Evolutionary conservation across 1,139 yeast species (phyloP).

Genomic region (Waltiozyma sp.): DNA sequence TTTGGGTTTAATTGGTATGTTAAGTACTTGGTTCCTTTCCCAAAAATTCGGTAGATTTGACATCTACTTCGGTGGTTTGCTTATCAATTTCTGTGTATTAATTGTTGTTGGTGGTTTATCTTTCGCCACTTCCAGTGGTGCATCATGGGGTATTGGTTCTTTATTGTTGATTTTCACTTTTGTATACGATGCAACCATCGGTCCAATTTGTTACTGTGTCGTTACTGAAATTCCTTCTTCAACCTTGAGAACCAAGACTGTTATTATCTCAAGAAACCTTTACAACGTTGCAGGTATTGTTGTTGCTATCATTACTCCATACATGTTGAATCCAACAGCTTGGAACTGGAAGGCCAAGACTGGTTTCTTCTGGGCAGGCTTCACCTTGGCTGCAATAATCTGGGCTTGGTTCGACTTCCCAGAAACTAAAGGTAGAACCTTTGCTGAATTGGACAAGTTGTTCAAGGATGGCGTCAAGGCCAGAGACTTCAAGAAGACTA

Average conservation of each 20-base stretch:
- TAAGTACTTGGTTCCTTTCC: constrained; percentile 21
- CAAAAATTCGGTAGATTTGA: constrained; percentile 22
- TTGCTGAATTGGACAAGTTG: constrained; percentile 29
- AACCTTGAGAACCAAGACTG: constrained; percentile 28
- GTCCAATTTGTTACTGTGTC: constrained; percentile 30
- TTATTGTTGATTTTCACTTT: constrained; percentile 26
- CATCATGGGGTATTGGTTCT: constrained; percentile 20
- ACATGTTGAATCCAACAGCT: constrained; percentile 34
- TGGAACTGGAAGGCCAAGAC: constrained; percentile 36
- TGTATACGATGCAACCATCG: constrained; percentile 22
- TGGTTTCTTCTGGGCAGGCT: constrained; percentile 17
- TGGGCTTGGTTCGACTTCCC: constrained; percentile 32
- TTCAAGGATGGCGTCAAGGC: constrained; percentile 22
- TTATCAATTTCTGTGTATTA: constrained; percentile 19
- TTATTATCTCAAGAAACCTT: constrained; percentile 26
- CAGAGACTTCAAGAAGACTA: constrained; percentile 19
- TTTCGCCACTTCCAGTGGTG: constrained; percentile 8
- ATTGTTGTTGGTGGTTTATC: constrained; percentile 24
- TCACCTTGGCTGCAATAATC: constrained; percentile 24
- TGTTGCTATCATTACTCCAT: constrained; percentile 26
- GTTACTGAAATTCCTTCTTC: constrained; percentile 32
- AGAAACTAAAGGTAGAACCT: constrained; percentile 32
- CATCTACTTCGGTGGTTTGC: constrained; percentile 23
- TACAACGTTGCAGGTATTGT: constrained; percentile 25
- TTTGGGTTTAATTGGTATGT: constrained; percentile 23